Percentiles rank a stretch among this genome's conserved stretches.
phyloP scores from a whole-genome alignment of 768 basidiomycete genomes.

The Pholiota conissans region DNA sequence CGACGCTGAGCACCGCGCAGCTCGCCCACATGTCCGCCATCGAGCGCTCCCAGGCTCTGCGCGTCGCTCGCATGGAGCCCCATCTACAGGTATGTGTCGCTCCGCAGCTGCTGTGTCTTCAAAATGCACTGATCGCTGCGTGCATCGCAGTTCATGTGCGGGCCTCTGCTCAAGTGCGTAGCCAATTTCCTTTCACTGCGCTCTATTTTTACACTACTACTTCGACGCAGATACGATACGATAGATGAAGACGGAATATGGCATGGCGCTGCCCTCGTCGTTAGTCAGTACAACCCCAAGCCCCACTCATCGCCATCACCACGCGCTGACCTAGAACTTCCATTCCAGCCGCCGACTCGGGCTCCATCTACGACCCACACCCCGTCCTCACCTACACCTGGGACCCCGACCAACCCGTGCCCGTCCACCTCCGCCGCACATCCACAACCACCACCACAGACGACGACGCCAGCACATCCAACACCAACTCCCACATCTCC shows the following conservation, averaged over 20 bases:
- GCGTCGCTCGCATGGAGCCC: conserved; percentile 71
- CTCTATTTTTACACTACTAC: conserved; percentile 2
- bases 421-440: conserved; percentile 10
- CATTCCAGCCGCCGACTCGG: conserved; percentile 69
- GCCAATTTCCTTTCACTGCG: background rate
- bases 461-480: background rate
- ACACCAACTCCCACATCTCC: background rate
- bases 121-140: background rate
- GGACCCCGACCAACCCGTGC: conserved; percentile 54
- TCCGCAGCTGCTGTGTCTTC: background rate
- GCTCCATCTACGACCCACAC: conserved; percentile 74
- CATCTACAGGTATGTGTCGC: conserved; percentile 58
- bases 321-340: background rate
- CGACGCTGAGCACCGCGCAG: conserved; percentile 34
- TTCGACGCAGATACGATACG: conserved; percentile 84
- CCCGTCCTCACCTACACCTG: conserved; percentile 71
- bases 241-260: conserved; percentile 76
- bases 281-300: conserved; percentile 56
- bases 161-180: conserved; percentile 67
- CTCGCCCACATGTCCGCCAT: conserved; percentile 56
- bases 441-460: conserved; percentile 10
- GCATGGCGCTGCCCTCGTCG: conserved; percentile 86
- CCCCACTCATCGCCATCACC: background rate
- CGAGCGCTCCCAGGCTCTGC: conserved; percentile 62
- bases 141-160: conserved; percentile 74